phyloP scores from a whole-genome alignment of 2,329 filamentous ascomycete species.

The Plectosphaerella cucumerina region DNA sequence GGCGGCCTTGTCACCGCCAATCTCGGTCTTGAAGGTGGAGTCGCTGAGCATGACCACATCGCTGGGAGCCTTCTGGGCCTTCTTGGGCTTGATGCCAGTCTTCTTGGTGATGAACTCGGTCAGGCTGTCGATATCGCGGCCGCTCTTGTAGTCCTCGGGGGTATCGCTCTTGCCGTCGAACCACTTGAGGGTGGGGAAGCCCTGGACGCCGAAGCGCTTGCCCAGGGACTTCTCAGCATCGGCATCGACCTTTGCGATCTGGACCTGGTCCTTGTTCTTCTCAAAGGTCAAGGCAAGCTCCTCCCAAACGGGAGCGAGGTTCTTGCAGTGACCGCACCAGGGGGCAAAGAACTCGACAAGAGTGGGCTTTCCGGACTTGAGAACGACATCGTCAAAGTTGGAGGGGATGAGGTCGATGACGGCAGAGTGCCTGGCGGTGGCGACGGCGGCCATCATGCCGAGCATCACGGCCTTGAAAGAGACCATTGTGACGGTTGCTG shows the following conservation, averaged over 20 bases:
- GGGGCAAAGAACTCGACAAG: constrained; percentile 98
- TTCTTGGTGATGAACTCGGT: constrained; percentile 78
- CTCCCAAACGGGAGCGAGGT: constrained; percentile 88
- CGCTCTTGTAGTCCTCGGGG: constrained; percentile 80
- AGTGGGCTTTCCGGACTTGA: constrained; percentile 89
- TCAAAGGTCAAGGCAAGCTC: constrained; percentile 76
- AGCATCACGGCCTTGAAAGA: constrained; percentile 58
- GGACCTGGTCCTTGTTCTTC: constrained; percentile 66
- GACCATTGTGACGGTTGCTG: constrained; percentile 39
- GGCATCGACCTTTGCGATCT: constrained; percentile 94
- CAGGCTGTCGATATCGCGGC: constrained; percentile 83
- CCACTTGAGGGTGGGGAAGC: constrained; percentile 96
- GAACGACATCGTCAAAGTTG: constrained; percentile 89
- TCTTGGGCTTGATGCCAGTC: constrained; percentile 77
- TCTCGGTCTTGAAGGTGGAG: constrained; percentile 66
- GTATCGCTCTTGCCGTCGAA: constrained; percentile 92
- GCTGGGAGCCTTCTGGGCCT: constrained; percentile 68
- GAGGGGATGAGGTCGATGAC: constrained; percentile 84
- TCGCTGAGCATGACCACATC: constrained; percentile 78
- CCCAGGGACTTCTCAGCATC: constrained; percentile 83
- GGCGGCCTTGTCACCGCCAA: constrained; percentile 85
- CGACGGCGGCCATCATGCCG: constrained; percentile 49
- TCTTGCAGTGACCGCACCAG: constrained; percentile 99
- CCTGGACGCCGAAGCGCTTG: constrained; percentile 82
- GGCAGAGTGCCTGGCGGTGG: constrained; percentile 64